Base-by-base conservation (phyloP, 352 stramenopile genomes). In the Peronosclerospora sorghi region DNA sequence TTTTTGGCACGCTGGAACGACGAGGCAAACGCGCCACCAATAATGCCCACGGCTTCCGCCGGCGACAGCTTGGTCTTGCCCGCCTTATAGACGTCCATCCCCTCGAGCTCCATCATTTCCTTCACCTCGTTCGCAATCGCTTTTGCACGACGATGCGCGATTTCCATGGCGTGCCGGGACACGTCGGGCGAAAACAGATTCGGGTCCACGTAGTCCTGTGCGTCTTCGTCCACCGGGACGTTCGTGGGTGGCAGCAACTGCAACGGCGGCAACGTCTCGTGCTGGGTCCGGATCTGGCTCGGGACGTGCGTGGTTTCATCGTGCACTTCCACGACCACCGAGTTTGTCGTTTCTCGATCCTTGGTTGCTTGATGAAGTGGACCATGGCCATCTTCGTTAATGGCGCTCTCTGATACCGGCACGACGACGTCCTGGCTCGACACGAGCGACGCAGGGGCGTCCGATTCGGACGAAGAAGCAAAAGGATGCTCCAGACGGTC, bases 101-200 rank as follows among this genome's bases (percentile, higher is more conserved):
- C n/a, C n/a, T 88, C 76, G 9, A 88, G 48, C 15, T 73, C 57
- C 4, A 53, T 45, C 37, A 88, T 59, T 37, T 92, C 77, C 44
- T 85, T 81, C 15, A 92, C 56, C 45, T 92, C 80, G 13, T 57
- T 68, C 9, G 84, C 77, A 27, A 92, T 59, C 2, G 52, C 65
- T 43, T 83, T 79, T 5, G 80, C 80, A 20, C 80, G 74, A 15
- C 80, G 69, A 51, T 86, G 76, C 0, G 80, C 80, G n/a, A 89
- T 63, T 23, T 92, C 80, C 51, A 92, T 80, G 8, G 77, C 76
- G 35, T 88, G 77, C 17, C 80, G 65, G 6, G 80, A 92, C 2
- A 90, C 64, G 17, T 92, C 80, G 0, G 80, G 73, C 1, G 77
- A 90, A 48, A 92, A 92, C 4, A 92, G 56, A 24, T 67, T 82